Percentiles rank a stretch among this genome's conserved stretches.
Conservation (phyloP, 768 basidiomycete species). For the Amanita pseudoporphyria region DNA sequence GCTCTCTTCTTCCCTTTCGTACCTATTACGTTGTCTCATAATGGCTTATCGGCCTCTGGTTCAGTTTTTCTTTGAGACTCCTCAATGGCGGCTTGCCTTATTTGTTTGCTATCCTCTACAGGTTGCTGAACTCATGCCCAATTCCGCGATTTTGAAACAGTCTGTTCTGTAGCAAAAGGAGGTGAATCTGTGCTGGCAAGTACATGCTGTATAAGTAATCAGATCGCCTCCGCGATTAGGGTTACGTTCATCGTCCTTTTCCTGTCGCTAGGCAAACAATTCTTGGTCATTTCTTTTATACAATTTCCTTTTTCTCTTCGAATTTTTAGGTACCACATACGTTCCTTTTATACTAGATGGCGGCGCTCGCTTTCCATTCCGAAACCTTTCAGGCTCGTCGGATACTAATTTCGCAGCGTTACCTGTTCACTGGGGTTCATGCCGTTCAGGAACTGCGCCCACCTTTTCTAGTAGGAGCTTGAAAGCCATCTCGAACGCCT, state of each 20-base stretch:
- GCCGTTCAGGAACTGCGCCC: too few relatives aligned
- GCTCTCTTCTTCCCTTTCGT: constrained; percentile 14
- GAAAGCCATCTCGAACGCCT: too few relatives aligned
- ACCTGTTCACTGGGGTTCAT: too few relatives aligned
- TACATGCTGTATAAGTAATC: neutral
- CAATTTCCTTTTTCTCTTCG: constrained; percentile 31
- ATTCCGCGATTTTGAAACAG: neutral
- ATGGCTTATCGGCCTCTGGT: constrained; percentile 50
- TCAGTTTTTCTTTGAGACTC: constrained; percentile 63
- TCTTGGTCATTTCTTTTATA: constrained; percentile 16
- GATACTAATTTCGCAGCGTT: too few relatives aligned
- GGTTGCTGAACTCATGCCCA: neutral
- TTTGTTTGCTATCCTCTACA: constrained; percentile 17
- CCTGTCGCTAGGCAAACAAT: constrained; percentile 27
- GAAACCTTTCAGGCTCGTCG: constrained; percentile 7
- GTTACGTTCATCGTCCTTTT: constrained; percentile 28
- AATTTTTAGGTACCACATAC: constrained; percentile 30
- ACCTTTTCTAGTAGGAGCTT: too few relatives aligned
- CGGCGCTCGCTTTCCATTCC: constrained; percentile 38
- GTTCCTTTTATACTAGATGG: constrained; percentile 30
- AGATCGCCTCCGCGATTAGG: neutral
- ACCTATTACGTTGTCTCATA: constrained; percentile 39
- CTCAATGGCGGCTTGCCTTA: constrained; percentile 35
- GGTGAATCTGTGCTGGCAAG: neutral
- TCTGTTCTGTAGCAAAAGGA: neutral